Base-by-base conservation (phyloP, 805 yeast species). In the Teunomyces kruisii region DNA sequence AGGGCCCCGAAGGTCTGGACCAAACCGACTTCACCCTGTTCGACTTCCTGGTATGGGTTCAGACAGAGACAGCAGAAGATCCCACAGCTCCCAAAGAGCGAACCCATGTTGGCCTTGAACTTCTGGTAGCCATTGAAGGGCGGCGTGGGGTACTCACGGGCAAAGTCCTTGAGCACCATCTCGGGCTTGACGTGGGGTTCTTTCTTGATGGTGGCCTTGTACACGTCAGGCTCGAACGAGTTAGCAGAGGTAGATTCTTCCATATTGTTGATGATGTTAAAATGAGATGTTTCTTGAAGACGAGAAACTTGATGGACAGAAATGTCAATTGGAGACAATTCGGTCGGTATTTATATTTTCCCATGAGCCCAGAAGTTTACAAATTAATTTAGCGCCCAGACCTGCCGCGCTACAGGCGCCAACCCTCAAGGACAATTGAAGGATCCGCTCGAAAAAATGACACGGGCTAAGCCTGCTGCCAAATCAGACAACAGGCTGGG, bases 1-100 rank as follows among this genome's bases (percentile, higher is more conserved):
- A 84, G 68, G 43, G 84, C 81, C 52, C 90, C 90, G 57, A 82
- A 84, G 32, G 76, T 74, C 43, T 85, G 83, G 42, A 84, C 70
- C 45, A 84, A 70, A 10, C 89, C 90, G 45, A 84, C 88, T 47
- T 77, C 68, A 57, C 90, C 90, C 64, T 84, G 87, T 22, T 73
- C 59, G 22, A 84, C 86, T 29, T 72, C 67, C 54, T 74, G 68
- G 66, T 78, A 84, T 7, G 88, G 88, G 57, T 81, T 82, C 7
- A 75, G 61, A 56, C 85, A 80, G 42, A 72, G 56, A 54, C 77
- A 82, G 52, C 88, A 83, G 53, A 78, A 67, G 19, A 75, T 61
- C 42, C 87, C 87, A 43, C 75, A 62, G 4, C 61, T 54, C 30
- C 89, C 89, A 53, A 78, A 70, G 30, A 67, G 46, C 9, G 42